Evolutionary conservation across 768 basidiomycete species (phyloP).

Genomic region (Boletus fagicola): DNA sequence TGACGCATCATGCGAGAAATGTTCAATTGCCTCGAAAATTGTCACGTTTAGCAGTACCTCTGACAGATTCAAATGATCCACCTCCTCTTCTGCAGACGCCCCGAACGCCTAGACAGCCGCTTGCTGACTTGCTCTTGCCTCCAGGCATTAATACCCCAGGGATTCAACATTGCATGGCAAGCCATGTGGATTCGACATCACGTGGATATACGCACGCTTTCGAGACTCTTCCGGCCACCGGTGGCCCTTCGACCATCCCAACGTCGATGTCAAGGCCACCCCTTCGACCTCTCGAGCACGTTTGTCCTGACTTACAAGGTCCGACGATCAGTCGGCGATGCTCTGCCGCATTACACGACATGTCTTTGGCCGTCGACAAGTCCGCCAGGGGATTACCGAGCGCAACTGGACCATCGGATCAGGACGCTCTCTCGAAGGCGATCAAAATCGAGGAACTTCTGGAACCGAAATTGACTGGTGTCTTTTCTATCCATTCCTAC

Average conservation of each 20-base stretch:
- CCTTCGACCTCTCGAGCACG: not conserved
- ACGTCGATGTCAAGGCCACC: not conserved
- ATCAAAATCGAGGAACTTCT: slow-evolving; percentile 21
- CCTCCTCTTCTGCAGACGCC: slow-evolving; percentile 7
- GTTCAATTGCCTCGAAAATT: slow-evolving; percentile 7
- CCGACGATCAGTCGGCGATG: not conserved
- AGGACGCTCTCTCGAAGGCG: slow-evolving; percentile 6
- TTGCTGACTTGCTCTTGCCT: slow-evolving; percentile 17
- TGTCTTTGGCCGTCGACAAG: not conserved
- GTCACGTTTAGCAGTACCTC: slow-evolving; percentile 10
- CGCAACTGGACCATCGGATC: not conserved
- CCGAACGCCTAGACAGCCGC: slow-evolving; percentile 19
- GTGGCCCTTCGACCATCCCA: not conserved
- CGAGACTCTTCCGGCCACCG: not conserved
- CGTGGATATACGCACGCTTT: slow-evolving; percentile 13
- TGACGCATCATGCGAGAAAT: not conserved
- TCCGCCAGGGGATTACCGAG: not conserved
- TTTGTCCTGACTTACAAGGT: not conserved
- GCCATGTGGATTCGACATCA: not conserved
- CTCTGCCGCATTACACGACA: not conserved
- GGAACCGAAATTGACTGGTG: not conserved
- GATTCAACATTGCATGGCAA: not conserved
- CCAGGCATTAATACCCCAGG: not conserved
- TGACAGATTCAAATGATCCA: not conserved
- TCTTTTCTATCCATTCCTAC: slow-evolving; percentile 34